Conservation (phyloP, 139 green algal species). For the Micractinium conductrix region DNA sequence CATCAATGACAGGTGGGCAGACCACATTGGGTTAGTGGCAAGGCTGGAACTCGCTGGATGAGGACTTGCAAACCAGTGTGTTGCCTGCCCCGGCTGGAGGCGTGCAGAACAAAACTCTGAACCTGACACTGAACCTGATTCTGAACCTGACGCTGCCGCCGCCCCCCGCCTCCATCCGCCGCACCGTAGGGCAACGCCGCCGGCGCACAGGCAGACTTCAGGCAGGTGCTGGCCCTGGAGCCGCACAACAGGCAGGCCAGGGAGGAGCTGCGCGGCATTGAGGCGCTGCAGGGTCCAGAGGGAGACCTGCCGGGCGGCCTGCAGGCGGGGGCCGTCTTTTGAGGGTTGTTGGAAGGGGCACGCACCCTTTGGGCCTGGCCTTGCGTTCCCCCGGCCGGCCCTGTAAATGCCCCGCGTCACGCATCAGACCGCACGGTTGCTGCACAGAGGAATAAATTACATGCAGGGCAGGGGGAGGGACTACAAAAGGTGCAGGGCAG, state of each 20-base stretch:
- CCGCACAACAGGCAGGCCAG: conserved; percentile 61
- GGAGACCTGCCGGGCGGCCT: neutral
- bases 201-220: conserved; percentile 52
- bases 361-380: neutral
- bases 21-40: neutral
- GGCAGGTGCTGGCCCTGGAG: conserved; percentile 56
- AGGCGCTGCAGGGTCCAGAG: neutral
- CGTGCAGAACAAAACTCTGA: too few relatives aligned
- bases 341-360: too few relatives aligned
- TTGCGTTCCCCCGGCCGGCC: too few relatives aligned
- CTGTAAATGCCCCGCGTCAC: too few relatives aligned
- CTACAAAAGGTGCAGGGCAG: neutral
- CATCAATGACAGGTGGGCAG: neutral
- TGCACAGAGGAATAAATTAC: neutral
- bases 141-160: neutral
- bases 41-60: neutral
- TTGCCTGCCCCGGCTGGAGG: too few relatives aligned
- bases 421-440: too few relatives aligned
- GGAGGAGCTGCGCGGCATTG: conserved; percentile 44
- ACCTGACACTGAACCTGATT: too few relatives aligned
- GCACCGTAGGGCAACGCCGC: conserved; percentile 8
- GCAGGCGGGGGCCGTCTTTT: neutral
- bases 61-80: too few relatives aligned
- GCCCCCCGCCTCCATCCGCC: neutral
- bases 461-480: neutral